Evolutionary conservation across 371 early-diverging fungal species (phyloP).

Genomic region (Mortierella sp.): DNA sequence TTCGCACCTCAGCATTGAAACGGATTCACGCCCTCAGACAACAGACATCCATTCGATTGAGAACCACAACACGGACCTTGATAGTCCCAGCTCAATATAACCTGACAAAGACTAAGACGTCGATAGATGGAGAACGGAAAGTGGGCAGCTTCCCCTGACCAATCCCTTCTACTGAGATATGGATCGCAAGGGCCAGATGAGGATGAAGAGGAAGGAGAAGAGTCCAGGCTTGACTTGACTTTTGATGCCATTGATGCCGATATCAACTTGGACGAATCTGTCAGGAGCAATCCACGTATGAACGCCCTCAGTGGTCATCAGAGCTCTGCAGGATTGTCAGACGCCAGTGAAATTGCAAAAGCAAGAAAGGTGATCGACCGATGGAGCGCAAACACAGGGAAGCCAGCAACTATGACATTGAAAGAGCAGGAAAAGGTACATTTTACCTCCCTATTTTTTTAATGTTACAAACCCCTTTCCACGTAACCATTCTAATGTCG

Average conservation of each 20-base stretch:
- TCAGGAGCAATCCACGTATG: conserved; percentile 29
- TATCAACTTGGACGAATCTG: conserved; percentile 50
- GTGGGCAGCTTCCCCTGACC: conserved; percentile 45
- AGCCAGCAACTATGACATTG: conserved; percentile 63
- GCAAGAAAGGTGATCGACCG: conserved; percentile 28
- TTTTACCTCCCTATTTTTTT: neutral
- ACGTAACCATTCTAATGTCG: neutral
- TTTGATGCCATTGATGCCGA: conserved; percentile 55
- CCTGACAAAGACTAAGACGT: neutral
- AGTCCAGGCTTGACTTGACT: conserved; percentile 37
- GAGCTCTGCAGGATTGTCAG: conserved; percentile 18
- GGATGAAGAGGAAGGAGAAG: conserved; percentile 52
- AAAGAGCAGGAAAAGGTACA: conserved; percentile 76
- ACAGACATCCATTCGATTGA: neutral
- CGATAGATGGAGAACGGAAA: conserved; percentile 39
- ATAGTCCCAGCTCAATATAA: no score
- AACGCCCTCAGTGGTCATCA: conserved; percentile 18
- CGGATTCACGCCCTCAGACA: neutral
- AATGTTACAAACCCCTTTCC: neutral
- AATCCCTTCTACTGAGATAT: conserved; percentile 22
- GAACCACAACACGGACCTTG: neutral
- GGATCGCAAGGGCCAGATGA: conserved; percentile 27
- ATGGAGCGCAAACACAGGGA: conserved; percentile 32
- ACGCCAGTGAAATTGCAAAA: conserved; percentile 16
- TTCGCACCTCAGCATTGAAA: neutral